Evolutionary conservation across 1,284 basidiomycete species (phyloP), one percentile per base, ranked within the genome.

Genomic region (Sporisorium scitamineum): DNA sequence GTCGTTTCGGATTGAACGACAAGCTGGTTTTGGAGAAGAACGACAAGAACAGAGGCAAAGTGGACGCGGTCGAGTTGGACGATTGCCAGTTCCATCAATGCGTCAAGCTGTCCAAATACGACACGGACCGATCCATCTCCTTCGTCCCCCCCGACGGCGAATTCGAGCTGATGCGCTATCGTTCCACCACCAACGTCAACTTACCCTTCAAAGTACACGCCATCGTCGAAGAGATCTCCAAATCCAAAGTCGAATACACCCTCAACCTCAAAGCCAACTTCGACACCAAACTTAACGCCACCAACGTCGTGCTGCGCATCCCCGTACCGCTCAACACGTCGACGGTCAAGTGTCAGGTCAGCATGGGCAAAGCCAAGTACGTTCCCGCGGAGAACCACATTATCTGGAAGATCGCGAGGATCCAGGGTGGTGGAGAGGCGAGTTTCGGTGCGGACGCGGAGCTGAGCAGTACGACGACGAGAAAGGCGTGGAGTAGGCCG

Each of bases 1-100:
- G 95, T 89, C 96, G 97, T 86, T 98, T 99, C 79, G 97, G 97
- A 3, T 88, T 99, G 72, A 99, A 99, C 82, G 95, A 98, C 88
- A 98, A 98, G 86, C 90, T 99, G 31, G 94, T 98, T 22, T 92
- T 98, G 61, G 95, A 97, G 87, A 94, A 94, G 88, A 90, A 71
- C 48, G 72, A 76, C 51, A 69, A 66, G 72, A 78, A 75, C 37
- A n/a, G 55, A 24, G 70, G 70, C 53, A 76, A 72, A 32, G 74
- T 76, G 7, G 74, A 70, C 9, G 77, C 76, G 10, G 79, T 83
- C 9, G 94, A 98, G 85, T 88, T 99, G 47, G 96, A 97, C 84
- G 96, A 99, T 84, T 98, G 96, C 86, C 93, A 94, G 71, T 99
- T 99, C 88, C 97, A 99, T 82, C 97, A 99, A 86, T 99, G 97